phyloP scores from a whole-genome alignment of 83 land plant genomes.

The Larix sibirica region DNA sequence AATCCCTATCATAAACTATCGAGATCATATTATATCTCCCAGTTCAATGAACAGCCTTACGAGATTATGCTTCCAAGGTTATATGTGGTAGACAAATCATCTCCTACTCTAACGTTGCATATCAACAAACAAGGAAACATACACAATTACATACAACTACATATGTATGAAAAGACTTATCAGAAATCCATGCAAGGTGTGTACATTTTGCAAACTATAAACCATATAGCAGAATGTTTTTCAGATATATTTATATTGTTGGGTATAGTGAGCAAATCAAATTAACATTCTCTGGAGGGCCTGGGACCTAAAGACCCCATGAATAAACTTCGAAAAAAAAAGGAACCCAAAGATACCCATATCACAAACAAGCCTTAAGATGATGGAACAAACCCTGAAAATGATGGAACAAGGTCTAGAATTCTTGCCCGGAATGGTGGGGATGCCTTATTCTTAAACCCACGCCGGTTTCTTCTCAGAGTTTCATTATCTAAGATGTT shows the following conservation, averaged over 20 bases:
- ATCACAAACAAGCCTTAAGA: not conserved
- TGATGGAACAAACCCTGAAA: no score
- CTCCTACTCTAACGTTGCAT: not conserved
- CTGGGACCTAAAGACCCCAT: not conserved
- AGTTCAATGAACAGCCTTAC: not conserved
- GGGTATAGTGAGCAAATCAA: no score
- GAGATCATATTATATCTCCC: not conserved
- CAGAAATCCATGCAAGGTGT: not conserved
- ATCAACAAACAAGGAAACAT: not conserved
- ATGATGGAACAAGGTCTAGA: no score
- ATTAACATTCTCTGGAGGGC: no score
- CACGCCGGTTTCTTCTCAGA: not conserved
- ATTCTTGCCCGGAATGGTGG: no score
- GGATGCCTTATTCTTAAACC: not conserved
- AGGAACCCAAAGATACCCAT: not conserved
- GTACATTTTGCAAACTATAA: not conserved
- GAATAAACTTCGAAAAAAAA: no score
- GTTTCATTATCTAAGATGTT: not conserved
- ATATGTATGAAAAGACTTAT: no score
- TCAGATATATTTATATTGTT: no score
- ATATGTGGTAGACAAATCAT: not conserved
- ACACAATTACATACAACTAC: not conserved
- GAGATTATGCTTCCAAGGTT: not conserved
- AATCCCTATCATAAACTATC: not conserved
- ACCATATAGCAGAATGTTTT: not conserved